A percentile compares a stretch with the other conserved stretches of the same genome.
These are phyloP conservation scores for Solanum dulcamara DNA, from an alignment of 257 asterid species.

Conservation along the genomic window DNA sequence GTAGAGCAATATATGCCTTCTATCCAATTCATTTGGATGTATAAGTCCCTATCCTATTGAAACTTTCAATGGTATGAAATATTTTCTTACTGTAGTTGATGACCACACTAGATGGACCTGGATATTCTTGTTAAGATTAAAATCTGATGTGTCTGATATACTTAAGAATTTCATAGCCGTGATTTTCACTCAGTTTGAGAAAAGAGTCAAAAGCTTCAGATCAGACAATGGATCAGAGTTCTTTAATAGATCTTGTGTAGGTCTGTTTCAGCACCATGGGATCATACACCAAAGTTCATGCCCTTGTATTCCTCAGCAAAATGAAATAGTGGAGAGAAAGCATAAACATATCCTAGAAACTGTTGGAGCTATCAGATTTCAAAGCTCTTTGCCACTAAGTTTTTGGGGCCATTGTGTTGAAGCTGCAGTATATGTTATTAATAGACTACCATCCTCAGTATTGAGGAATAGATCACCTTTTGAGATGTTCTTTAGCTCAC, in stretches of 20 bases:
- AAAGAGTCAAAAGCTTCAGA: no score
- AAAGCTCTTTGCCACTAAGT: neutral
- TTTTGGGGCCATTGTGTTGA: neutral
- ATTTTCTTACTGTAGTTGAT: neutral
- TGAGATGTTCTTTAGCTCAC: neutral
- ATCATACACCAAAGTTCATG: neutral
- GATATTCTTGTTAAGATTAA: neutral
- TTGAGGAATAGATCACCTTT: neutral
- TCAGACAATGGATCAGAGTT: neutral
- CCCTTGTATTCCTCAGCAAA: neutral
- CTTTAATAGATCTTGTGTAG: neutral
- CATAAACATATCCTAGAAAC: no score
- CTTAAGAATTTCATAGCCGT: accelerated
- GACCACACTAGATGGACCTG: neutral
- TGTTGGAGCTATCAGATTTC: no score
- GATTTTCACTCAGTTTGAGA: neutral
- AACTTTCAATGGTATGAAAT: neutral
- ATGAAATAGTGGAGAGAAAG: no score
- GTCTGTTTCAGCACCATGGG: accelerated
- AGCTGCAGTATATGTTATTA: accelerated
- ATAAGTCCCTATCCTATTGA: neutral
- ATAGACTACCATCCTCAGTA: neutral
- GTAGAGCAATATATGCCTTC: accelerated
- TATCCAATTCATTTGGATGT: neutral
- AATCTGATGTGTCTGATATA: accelerated